These are phyloP conservation scores for Nothopassalora personata DNA, from an alignment of 2,329 filamentous ascomycete species.

Conservation along the genomic window DNA sequence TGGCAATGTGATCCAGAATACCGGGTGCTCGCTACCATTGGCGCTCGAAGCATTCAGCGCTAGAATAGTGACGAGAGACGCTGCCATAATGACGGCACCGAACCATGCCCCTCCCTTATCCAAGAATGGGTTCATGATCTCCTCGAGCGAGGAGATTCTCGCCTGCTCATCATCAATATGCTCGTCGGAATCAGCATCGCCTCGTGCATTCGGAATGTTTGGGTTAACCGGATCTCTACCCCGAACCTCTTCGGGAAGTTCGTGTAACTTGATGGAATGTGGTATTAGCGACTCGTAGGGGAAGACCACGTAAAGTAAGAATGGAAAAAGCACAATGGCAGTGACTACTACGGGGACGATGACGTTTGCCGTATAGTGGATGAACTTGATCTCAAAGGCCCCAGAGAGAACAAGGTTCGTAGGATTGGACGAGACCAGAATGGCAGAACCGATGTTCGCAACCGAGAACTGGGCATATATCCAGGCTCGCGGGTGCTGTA, in stretches of 20 bases:
- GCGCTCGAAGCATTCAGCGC: slow-evolving; percentile 59
- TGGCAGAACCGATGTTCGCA: slow-evolving; percentile 68
- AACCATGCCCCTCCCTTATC: slow-evolving; percentile 62
- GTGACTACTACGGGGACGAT: slow-evolving; percentile 67
- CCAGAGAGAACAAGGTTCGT: slow-evolving; percentile 71
- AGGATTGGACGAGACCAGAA: slow-evolving; percentile 71
- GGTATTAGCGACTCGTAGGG: slow-evolving; percentile 60
- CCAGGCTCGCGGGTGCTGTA: slow-evolving; percentile 65
- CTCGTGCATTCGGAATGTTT: slow-evolving; percentile 56
- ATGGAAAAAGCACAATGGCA: slow-evolving; percentile 62
- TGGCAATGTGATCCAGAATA: slow-evolving; percentile 65
- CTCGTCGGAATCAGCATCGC: not conserved
- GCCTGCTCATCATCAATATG: not conserved
- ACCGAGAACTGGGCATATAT: slow-evolving; percentile 67
- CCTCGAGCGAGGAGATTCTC: slow-evolving; percentile 50
- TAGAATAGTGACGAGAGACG: slow-evolving; percentile 60
- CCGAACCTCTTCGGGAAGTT: slow-evolving; percentile 55
- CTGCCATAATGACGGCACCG: slow-evolving; percentile 61
- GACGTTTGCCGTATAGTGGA: slow-evolving; percentile 72
- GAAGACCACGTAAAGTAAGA: slow-evolving; percentile 65
- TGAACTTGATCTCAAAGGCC: slow-evolving; percentile 66
- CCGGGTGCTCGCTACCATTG: slow-evolving; percentile 48
- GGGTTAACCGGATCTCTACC: slow-evolving; percentile 60
- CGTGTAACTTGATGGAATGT: slow-evolving; percentile 60
- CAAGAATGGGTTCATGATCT: slow-evolving; percentile 70